These are phyloP conservation scores for Mycena capillaripes DNA, from an alignment of 768 basidiomycete species.

Conservation along the genomic window DNA sequence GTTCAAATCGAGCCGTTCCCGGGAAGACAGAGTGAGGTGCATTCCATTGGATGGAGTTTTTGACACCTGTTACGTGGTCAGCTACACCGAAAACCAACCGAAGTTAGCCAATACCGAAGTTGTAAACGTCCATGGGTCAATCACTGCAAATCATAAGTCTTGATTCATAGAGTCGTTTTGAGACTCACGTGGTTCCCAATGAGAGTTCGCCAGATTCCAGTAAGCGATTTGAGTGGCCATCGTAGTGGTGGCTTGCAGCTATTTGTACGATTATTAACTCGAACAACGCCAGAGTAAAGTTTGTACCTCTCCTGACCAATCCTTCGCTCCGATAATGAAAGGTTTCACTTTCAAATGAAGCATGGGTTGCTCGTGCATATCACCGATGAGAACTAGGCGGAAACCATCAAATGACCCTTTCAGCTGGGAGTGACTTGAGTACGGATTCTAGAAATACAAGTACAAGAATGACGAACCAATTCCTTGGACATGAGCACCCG, in stretches of 20 bases:
- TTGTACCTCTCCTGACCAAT: slow-evolving; percentile 94
- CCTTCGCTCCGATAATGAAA: slow-evolving; percentile 85
- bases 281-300: background rate
- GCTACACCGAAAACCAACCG: background rate
- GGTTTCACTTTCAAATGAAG: slow-evolving; percentile 90
- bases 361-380: slow-evolving; percentile 95
- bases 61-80: slow-evolving; percentile 57
- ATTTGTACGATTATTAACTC: slow-evolving; percentile 12
- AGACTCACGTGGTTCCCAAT: slow-evolving; percentile 92
- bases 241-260: slow-evolving; percentile 90
- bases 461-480: slow-evolving; percentile 65
- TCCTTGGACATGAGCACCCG: slow-evolving; percentile 77
- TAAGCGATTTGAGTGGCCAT: slow-evolving; percentile 90
- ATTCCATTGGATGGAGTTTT: slow-evolving; percentile 66
- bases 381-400: slow-evolving; percentile 93
- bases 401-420: slow-evolving; percentile 92
- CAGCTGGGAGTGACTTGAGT: slow-evolving; percentile 63
- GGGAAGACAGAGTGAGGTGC: slow-evolving; percentile 74
- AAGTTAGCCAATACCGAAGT: slow-evolving; percentile 62
- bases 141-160: slow-evolving; percentile 63
- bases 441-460: background rate
- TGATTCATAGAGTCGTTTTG: slow-evolving; percentile 7
- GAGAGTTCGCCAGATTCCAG: slow-evolving; percentile 97
- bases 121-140: slow-evolving; percentile 96
- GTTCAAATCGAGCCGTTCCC: slow-evolving; percentile 91